Evolutionary conservation across 1,284 basidiomycete genomes (phyloP).

Genomic region (Leccinum solheimii): DNA sequence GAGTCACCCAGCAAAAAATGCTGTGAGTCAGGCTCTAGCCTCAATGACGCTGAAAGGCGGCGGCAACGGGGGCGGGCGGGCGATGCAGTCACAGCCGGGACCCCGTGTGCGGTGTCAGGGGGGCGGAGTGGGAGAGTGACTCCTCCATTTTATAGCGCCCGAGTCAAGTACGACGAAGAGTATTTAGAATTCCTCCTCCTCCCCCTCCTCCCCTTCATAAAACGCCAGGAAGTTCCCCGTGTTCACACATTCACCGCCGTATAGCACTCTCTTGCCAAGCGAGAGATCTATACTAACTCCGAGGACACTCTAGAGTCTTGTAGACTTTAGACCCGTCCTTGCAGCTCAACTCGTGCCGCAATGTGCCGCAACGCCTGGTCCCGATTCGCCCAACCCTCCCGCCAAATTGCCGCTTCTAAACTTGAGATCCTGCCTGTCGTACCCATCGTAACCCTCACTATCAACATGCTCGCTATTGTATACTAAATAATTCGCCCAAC

Average conservation of each 20-base stretch:
- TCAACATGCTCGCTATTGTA: conserved; percentile 42
- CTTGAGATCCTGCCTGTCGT: conserved; percentile 19
- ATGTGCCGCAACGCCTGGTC: conserved; percentile 39
- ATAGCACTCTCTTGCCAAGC: conserved; percentile 25
- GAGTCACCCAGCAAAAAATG: neutral
- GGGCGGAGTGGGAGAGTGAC: conserved; percentile 25
- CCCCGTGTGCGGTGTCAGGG: conserved; percentile 28
- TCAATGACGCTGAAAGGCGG: neutral
- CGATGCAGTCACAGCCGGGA: conserved; percentile 11
- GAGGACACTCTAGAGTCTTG: conserved; percentile 35
- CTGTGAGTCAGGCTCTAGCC: conserved; percentile 10
- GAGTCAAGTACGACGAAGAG: conserved; percentile 19
- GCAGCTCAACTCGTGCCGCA: conserved; percentile 18
- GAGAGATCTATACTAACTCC: conserved; percentile 26
- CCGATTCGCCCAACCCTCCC: conserved; percentile 34
- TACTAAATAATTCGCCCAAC: conserved; percentile 33
- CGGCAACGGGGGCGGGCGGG: conserved; percentile 12
- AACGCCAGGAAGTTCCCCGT: conserved; percentile 9
- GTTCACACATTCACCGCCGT: conserved; percentile 4
- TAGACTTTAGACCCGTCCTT: conserved; percentile 35
- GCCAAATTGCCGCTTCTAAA: conserved; percentile 11
- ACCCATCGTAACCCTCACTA: conserved; percentile 18
- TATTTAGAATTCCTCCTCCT: conserved; percentile 25
- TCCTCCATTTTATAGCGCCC: conserved; percentile 30
- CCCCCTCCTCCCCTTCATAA: conserved; percentile 1